Conservation (phyloP, 495 filamentous ascomycete species). For the Neurospora sp. region DNA sequence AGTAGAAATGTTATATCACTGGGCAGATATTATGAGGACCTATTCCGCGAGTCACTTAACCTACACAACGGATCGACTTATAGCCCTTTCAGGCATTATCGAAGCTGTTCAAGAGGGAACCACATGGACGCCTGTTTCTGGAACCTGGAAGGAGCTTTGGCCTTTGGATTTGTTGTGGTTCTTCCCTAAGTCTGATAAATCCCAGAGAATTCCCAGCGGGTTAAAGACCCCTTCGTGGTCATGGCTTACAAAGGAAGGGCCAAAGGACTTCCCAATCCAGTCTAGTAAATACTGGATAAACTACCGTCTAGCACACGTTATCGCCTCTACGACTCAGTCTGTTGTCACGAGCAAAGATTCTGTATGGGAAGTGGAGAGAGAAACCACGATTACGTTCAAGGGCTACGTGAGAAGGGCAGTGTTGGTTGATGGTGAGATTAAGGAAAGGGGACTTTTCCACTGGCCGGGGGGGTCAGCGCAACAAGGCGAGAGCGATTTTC, state of each 20-base stretch:
- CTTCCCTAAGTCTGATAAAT: too few species aligned
- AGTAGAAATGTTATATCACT: neutral
- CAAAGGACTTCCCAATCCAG: neutral
- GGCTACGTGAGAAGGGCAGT: neutral
- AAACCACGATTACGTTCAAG: neutral
- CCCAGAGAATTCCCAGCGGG: neutral
- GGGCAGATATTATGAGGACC: neutral
- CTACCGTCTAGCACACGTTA: neutral
- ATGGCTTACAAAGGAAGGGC: neutral
- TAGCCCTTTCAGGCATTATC: neutral
- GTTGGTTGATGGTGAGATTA: neutral
- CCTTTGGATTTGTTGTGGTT: neutral
- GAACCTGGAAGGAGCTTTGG: neutral
- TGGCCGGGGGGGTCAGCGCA: neutral
- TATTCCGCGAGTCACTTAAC: neutral
- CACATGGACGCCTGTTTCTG: neutral
- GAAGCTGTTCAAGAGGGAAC: neutral
- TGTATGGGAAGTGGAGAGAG: neutral
- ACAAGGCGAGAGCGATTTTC: too few species aligned
- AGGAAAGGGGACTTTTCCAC: neutral
- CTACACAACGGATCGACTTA: neutral
- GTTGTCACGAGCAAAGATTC: neutral
- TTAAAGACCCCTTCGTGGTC: neutral
- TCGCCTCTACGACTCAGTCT: neutral
- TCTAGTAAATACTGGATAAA: neutral